A percentile compares a stretch with the other conserved stretches of the same genome.
Evolutionary conservation across 2,329 filamentous ascomycete species (phyloP).

Genomic region (Aspergillus thermomutatus): DNA sequence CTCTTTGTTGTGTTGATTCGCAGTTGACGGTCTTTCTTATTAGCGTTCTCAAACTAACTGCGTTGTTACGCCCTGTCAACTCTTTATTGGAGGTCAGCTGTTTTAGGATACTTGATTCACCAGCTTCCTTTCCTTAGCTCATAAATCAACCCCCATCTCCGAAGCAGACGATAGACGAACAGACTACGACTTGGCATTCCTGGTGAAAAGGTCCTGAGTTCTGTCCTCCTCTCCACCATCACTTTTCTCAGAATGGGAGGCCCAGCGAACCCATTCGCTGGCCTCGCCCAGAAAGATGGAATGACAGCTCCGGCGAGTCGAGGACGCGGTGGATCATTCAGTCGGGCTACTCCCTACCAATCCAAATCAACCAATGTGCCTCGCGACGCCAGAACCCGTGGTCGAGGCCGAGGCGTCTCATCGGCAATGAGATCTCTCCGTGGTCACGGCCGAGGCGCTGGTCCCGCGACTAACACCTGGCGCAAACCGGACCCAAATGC

Average conservation of each 20-base stretch:
- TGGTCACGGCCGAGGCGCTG: slow-evolving; percentile 19
- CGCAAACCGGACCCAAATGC: slow-evolving; percentile 13
- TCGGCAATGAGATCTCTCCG: slow-evolving; percentile 12
- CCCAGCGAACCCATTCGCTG: slow-evolving; percentile 27
- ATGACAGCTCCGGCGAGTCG: slow-evolving; percentile 20
- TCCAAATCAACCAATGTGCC: slow-evolving; percentile 15
- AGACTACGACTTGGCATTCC: background rate
- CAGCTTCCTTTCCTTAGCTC: background rate
- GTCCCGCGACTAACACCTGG: slow-evolving; percentile 14
- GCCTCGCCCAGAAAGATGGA: slow-evolving; percentile 25
- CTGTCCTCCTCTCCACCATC: slow-evolving; percentile 19
- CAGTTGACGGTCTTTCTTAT: background rate
- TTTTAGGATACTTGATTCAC: background rate
- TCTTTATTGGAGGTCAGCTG: background rate
- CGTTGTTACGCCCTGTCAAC: background rate
- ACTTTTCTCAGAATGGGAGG: slow-evolving; percentile 29
- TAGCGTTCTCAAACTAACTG: background rate
- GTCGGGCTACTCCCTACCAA: slow-evolving; percentile 14
- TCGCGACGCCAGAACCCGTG: slow-evolving; percentile 17
- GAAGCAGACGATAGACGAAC: background rate
- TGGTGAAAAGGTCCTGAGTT: slow-evolving; percentile 12
- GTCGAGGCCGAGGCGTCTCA: slow-evolving; percentile 17
- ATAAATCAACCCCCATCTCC: background rate
- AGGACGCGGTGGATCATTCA: slow-evolving; percentile 22
- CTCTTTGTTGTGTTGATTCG: background rate